phyloP scores from a whole-genome alignment of 1,284 basidiomycete genomes.

The Heterobasidion occidentale region DNA sequence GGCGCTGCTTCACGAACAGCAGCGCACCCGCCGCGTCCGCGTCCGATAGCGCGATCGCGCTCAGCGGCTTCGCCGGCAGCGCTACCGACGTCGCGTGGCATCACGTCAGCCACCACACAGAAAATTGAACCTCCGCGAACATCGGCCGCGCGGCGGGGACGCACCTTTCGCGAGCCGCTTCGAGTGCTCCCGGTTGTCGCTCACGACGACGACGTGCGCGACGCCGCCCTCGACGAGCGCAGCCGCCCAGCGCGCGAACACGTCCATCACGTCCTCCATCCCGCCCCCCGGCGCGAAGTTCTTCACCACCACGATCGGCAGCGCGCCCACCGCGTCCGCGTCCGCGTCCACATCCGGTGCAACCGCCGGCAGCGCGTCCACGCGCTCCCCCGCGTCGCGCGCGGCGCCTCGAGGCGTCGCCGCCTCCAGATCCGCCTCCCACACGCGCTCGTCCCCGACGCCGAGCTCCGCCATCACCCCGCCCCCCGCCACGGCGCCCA shows the following conservation, averaged over 20 bases:
- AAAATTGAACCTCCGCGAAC: background rate
- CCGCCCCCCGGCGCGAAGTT: slow-evolving; percentile 65
- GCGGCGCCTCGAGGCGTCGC: slow-evolving; percentile 6
- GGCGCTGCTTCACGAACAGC: slow-evolving; percentile 75
- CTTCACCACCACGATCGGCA: slow-evolving; percentile 83
- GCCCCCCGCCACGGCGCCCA: slow-evolving; percentile 77
- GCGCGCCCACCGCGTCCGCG: slow-evolving; percentile 43
- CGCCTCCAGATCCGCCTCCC: slow-evolving; percentile 27
- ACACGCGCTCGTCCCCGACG: slow-evolving; percentile 59
- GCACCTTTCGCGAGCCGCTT: slow-evolving; percentile 78
- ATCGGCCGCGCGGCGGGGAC: slow-evolving; percentile 7
- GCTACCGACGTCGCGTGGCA: slow-evolving; percentile 45
- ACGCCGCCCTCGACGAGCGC: slow-evolving; percentile 71
- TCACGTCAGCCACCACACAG: background rate
- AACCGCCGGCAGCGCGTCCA: slow-evolving; percentile 76
- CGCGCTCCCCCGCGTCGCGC: slow-evolving; percentile 38
- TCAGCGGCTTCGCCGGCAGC: slow-evolving; percentile 81
- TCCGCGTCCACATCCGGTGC: slow-evolving; percentile 34
- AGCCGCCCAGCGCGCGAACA: slow-evolving; percentile 84
- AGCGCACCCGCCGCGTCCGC: slow-evolving; percentile 80
- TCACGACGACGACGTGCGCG: slow-evolving; percentile 87
- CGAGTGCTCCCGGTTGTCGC: slow-evolving; percentile 83
- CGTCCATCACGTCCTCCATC: slow-evolving; percentile 67
- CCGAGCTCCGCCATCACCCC: slow-evolving; percentile 82
- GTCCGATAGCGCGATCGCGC: slow-evolving; percentile 73